A percentile compares a stretch with the other conserved stretches of the same genome.
phyloP scores from a whole-genome alignment of 805 yeast genomes.

The Metahyphopichia silvanorum region DNA sequence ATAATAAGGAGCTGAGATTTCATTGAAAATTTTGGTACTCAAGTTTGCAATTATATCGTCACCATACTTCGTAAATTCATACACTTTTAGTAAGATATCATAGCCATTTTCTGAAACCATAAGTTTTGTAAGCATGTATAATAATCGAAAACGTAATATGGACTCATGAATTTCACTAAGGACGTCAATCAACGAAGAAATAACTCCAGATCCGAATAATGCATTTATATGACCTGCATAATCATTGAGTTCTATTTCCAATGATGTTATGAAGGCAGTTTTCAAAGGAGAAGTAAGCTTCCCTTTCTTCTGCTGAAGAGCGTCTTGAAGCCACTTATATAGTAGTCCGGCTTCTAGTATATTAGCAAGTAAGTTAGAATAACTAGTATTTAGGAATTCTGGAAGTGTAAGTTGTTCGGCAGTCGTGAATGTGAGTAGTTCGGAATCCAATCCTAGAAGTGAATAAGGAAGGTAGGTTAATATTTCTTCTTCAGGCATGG shows the following conservation, averaged over 20 bases:
- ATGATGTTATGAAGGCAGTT: constrained; percentile 55
- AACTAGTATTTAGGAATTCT: constrained; percentile 48
- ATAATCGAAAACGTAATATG: constrained; percentile 54
- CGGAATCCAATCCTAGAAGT: constrained; percentile 61
- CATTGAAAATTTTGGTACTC: constrained; percentile 42
- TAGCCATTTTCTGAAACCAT: constrained; percentile 38
- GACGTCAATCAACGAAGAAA: constrained; percentile 26
- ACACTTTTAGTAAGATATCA: constrained; percentile 52
- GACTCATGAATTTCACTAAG: constrained; percentile 46
- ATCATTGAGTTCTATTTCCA: constrained; percentile 34
- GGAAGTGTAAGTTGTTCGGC: constrained; percentile 44
- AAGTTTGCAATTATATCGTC: constrained; percentile 49
- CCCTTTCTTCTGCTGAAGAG: constrained; percentile 24
- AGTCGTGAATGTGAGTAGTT: constrained; percentile 44
- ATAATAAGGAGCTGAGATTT: constrained; percentile 56
- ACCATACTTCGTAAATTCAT: constrained; percentile 56
- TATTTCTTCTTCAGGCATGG: constrained; percentile 31
- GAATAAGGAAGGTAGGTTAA: constrained; percentile 50
- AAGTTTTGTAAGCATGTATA: constrained; percentile 41
- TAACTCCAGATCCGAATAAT: constrained; percentile 18
- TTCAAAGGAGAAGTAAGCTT: constrained; percentile 49
- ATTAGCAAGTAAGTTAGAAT: constrained; percentile 51
- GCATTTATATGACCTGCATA: constrained; percentile 37
- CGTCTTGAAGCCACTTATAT: constrained; percentile 43
- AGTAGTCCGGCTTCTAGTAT: constrained; percentile 73